Base-by-base conservation (phyloP, 768 basidiomycete species). In the Naematelia aurantialba region DNA sequence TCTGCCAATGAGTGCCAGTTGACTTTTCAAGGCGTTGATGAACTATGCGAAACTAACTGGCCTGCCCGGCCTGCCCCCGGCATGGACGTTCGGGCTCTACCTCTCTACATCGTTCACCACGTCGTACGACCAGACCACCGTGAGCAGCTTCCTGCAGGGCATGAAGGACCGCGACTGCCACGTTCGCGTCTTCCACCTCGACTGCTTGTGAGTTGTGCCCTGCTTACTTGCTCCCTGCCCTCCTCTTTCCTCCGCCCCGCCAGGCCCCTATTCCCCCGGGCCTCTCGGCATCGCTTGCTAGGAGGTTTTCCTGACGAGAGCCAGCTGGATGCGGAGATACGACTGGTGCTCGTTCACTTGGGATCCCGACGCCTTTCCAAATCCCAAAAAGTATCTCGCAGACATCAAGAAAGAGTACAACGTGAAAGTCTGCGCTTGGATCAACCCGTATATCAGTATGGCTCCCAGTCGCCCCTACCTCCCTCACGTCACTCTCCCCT, bases 71-170 rank as follows among this genome's bases (percentile, higher is more conserved):
- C 75, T 88, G 5, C 79, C 88, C 26, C 87, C 87, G 1, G 76
- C 82, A 3, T 88, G 87, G 87, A 84, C 86, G 0, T 89, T 85
- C 68, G 87, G 87, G 2, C 82, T 88, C 2, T 88, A 87, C 86
- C 80, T 88, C 34, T 85, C 86, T 13, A 88, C 87, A 2, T 87
- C 85, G 0, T 89, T 89, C 80, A 79, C 87, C 54, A 88, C 88
- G 0, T 82, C 82, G 22, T 82, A 82, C 63, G 74, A 85, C 60
- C 82, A 81, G 52, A 80, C 83, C 54, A 88, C 88, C 0, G 87
- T 89, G 14, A 82, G 84, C 3, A 78, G 82, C 1, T 88, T 88
- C 78, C 76, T 89, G 58, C 78, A 86, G 69, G 87, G 86, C 12
- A 88, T 89, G 87, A 75, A 81, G 59, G 58, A 69, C 12, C 56